Conservation (phyloP, 2,329 filamentous ascomycete genomes). For the Pseudodiploospora longispora region DNA sequence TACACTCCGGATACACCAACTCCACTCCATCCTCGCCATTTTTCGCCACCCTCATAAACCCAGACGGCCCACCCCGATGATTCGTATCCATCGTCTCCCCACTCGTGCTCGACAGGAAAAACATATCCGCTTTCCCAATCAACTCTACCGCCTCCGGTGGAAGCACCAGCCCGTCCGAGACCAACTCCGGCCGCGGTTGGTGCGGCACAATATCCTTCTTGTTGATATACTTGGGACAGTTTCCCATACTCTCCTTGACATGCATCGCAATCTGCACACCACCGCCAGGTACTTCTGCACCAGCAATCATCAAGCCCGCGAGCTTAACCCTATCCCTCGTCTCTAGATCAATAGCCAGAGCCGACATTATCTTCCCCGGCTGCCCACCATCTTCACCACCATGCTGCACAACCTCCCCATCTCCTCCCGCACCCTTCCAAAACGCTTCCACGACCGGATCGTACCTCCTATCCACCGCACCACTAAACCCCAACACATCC, state of each 20-base stretch:
- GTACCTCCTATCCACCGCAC: conserved; percentile 48
- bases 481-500: conserved; percentile 55
- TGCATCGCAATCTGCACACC: conserved; percentile 52
- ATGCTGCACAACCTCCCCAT: conserved; percentile 25
- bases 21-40: conserved; percentile 40
- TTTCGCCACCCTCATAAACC: conserved; percentile 62
- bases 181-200: conserved; percentile 41
- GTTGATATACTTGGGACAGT: conserved; percentile 85
- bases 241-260: conserved; percentile 67
- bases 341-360: conserved; percentile 46
- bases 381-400: conserved; percentile 26
- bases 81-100: conserved; percentile 74
- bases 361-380: conserved; percentile 30
- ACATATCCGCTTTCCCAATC: conserved; percentile 58
- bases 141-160: conserved; percentile 48
- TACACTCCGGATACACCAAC: conserved; percentile 69
- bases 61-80: conserved; percentile 64
- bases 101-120: conserved; percentile 68
- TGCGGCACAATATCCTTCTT: conserved; percentile 52
- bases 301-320: conserved; percentile 60
- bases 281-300: conserved; percentile 36
- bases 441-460: conserved; percentile 66
- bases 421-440: conserved; percentile 41
- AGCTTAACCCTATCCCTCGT: conserved; percentile 64
- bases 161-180: conserved; percentile 35